Conservation (phyloP, 73 alveolate genomes). For the Tetrahymena malaccensis region DNA sequence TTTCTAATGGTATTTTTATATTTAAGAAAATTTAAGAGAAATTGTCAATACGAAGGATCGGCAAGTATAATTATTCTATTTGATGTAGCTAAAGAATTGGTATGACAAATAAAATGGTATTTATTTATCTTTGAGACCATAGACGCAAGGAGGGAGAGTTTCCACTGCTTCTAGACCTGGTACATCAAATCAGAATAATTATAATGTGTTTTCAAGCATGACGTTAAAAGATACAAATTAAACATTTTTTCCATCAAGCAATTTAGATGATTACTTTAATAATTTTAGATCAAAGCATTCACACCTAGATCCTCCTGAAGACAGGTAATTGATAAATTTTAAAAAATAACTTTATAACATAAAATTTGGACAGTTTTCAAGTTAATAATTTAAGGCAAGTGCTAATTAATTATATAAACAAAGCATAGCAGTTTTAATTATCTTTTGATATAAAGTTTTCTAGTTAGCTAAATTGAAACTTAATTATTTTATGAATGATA, state of each 20-base stretch:
- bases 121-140: background rate
- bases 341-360: background rate
- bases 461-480: background rate
- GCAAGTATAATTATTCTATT: background rate
- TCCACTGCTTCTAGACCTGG: background rate
- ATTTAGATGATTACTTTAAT: background rate
- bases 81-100: background rate
- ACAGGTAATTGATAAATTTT: background rate
- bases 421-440: background rate
- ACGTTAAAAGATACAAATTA: background rate
- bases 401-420: background rate
- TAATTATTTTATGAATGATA: too few relatives aligned
- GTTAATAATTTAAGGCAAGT: background rate
- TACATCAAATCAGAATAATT: background rate
- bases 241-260: background rate
- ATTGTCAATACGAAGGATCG: background rate
- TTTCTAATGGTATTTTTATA: background rate
- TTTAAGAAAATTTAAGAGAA: background rate
- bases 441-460: background rate
- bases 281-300: background rate
- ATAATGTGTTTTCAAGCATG: background rate
- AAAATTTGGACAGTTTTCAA: background rate
- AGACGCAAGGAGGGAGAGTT: background rate
- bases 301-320: background rate
- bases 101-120: background rate